These are phyloP conservation scores for Candida dajiaensis DNA, from an alignment of 805 yeast species.

Conservation along the genomic window DNA sequence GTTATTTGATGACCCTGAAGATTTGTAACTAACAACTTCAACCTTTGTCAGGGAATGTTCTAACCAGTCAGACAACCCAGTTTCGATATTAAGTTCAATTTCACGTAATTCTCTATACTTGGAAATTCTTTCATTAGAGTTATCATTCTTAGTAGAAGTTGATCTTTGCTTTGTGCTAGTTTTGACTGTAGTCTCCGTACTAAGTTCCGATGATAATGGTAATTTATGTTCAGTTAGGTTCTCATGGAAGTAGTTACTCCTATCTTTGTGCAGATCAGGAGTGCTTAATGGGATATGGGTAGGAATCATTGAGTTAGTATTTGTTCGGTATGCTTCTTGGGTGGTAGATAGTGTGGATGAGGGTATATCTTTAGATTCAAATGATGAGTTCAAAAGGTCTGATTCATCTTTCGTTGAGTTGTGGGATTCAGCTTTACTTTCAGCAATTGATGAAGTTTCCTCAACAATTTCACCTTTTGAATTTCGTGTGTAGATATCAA, in stretches of 20 bases:
- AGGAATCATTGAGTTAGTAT: slow-evolving; percentile 17
- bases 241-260: slow-evolving; percentile 7
- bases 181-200: slow-evolving; percentile 5
- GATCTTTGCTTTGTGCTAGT: neutral
- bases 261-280: slow-evolving; percentile 4
- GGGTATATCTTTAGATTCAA: neutral
- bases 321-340: slow-evolving; percentile 20
- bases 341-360: neutral
- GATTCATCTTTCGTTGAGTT: neutral
- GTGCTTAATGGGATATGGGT: slow-evolving; percentile 21
- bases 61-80: slow-evolving; percentile 58
- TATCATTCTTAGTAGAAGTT: slow-evolving; percentile 26
- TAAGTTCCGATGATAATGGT: neutral
- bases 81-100: slow-evolving; percentile 39
- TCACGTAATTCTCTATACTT: slow-evolving; percentile 37
- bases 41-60: slow-evolving; percentile 27
- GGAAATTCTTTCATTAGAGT: slow-evolving; percentile 35
- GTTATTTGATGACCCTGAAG: slow-evolving; percentile 26
- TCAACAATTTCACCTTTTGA: slow-evolving; percentile 25
- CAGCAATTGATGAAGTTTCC: slow-evolving; percentile 13
- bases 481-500: slow-evolving; percentile 27
- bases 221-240: slow-evolving; percentile 9
- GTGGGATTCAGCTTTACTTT: slow-evolving; percentile 4
- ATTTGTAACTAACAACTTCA: slow-evolving; percentile 23
- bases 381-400: slow-evolving; percentile 1